Evolutionary conservation across 192 early-diverging fungal genomes (phyloP).

Genomic region (Paraglomus brasilianum): DNA sequence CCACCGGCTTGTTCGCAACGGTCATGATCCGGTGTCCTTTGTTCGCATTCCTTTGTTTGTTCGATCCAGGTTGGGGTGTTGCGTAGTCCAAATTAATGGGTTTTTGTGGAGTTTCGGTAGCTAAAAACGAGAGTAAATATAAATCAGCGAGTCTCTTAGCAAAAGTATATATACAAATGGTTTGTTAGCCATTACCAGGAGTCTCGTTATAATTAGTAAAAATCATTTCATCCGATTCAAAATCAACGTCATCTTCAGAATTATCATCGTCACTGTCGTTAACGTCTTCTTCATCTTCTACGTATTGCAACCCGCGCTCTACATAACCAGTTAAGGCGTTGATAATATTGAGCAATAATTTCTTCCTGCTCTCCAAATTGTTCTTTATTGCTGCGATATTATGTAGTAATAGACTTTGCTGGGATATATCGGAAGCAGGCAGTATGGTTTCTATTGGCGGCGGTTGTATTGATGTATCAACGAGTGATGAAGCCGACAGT

Average conservation of each 20-base stretch:
- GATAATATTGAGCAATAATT: constrained; percentile 56
- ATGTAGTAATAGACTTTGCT: too few species aligned
- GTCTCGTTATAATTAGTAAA: constrained; percentile 1
- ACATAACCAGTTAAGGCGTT: constrained; percentile 67
- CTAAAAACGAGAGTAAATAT: too few species aligned
- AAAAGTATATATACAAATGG: not conserved
- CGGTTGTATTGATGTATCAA: too few species aligned
- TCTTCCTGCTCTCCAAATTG: too few species aligned
- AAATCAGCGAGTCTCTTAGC: not conserved
- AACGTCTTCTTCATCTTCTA: constrained; percentile 40
- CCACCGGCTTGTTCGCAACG: constrained; percentile 31
- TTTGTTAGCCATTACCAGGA: not conserved
- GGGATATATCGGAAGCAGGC: too few species aligned
- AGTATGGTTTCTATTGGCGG: too few species aligned
- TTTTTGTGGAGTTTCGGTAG: not conserved
- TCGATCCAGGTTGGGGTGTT: not conserved
- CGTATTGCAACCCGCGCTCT: constrained; percentile 55
- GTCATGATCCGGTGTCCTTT: not conserved
- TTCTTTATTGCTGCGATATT: too few species aligned
- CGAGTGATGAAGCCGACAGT: too few species aligned
- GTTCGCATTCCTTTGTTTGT: constrained; percentile 14
- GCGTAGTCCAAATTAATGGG: not conserved
- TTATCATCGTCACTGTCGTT: constrained; percentile 27
- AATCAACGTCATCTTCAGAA: constrained; percentile 30
- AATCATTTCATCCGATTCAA: constrained; percentile 17